Base-by-base conservation (phyloP, 257 asterid genomes). In the Oldenlandia corymbosa region DNA sequence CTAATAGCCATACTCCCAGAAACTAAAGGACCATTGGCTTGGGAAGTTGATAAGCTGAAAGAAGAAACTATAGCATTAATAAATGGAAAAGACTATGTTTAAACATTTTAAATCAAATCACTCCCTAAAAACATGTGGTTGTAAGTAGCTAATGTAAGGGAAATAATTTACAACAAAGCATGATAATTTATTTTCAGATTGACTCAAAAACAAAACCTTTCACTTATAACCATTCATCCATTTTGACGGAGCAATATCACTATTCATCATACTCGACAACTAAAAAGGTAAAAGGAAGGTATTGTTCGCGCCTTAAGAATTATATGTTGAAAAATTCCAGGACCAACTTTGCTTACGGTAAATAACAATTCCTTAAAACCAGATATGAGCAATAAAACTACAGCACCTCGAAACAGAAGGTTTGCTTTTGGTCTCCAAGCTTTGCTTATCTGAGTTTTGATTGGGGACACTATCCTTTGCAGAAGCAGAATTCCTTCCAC, bases 401-500 rank as follows among this genome's bases (percentile, higher is more conserved):
- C 50, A 73, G 51, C 75, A 83, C 96, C 96, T 84, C 64, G 82
- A 58, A 68, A 68, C 68, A 68, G 82, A 63, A 60, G 84, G 28
- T 46, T 69, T 74, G 73, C 77, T 83, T 65, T 71, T 83, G 42
- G 65, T 70, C 60, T 84, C 94, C 67, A 64, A 81, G 55, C 76
- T 81, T 85, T 68, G 55, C 76, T 81, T 85, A 67, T 82, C 95
- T 46, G 69, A 26, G 70, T 55, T 71, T 68, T 72, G 83, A 60
- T 68, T 58, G 27, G 71, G 24, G 39, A 72, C 74, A 64, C 65
- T 84, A 71, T 79, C 93, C 79, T 83, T 85, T 31, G 69, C 67
- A 49, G 76, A 60, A 79, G 77, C 72, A 18, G 64, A 73, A 69
- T 68, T 76, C 82, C 80, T 86, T 68, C 94, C 95, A 76, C 84